Percentiles rank a stretch among this genome's conserved stretches.
Evolutionary conservation across 352 stramenopile genomes (phyloP).

Genomic region (Stramenopiles sp.): DNA sequence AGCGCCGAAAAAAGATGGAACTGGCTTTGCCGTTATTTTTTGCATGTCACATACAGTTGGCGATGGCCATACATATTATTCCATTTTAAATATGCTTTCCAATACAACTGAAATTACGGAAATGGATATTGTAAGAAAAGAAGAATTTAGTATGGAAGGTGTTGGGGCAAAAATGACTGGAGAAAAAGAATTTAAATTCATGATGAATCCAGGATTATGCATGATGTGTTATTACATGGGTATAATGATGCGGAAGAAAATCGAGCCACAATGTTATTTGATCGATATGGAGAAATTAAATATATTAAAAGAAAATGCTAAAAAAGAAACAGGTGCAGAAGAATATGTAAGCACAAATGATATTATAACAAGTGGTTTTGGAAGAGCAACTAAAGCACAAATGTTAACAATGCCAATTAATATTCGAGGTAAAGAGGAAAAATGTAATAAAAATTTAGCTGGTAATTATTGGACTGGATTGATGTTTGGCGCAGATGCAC

Average conservation of each 20-base stretch:
- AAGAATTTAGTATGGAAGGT: conserved; percentile 18
- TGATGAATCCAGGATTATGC: conserved; percentile 4
- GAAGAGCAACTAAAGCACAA: background rate
- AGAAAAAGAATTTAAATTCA: conserved; percentile 7
- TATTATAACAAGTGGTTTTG: conserved; percentile 25
- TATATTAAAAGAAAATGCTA: conserved; percentile 18
- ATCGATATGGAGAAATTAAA: conserved; percentile 14
- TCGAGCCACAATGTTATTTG: conserved; percentile 1
- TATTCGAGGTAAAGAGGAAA: conserved; percentile 1
- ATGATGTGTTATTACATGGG: conserved; percentile 4
- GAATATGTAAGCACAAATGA: conserved; percentile 16
- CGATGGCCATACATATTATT: conserved; percentile 28
- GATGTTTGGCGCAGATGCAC: background rate
- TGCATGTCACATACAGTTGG: conserved; percentile 24
- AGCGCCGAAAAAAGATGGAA: background rate
- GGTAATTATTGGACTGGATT: background rate
- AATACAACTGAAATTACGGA: conserved; percentile 5
- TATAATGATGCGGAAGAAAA: background rate
- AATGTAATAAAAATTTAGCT: background rate
- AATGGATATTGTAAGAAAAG: conserved; percentile 18
- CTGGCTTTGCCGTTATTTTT: conserved; percentile 16
- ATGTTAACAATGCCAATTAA: background rate
- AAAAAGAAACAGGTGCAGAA: conserved; percentile 12
- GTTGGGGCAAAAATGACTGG: conserved; percentile 19
- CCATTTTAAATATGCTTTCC: conserved; percentile 26